phyloP scores from a whole-genome alignment of 306 rosid species.

The Cucumis hystrix region DNA sequence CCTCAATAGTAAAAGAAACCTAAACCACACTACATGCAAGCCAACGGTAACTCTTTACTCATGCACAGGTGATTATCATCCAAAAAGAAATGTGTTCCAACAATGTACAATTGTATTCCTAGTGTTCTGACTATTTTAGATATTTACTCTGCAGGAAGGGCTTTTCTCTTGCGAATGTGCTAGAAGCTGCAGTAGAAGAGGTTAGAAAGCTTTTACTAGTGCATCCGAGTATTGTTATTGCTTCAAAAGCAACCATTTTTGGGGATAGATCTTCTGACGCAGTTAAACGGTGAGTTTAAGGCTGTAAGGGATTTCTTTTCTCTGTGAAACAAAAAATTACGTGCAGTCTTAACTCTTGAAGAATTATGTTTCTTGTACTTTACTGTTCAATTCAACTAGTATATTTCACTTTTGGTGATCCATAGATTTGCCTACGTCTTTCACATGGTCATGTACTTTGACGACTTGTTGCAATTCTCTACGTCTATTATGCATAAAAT shows the following conservation, averaged over 20 bases:
- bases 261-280: slow-evolving; percentile 31
- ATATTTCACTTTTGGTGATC: background rate
- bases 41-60: background rate
- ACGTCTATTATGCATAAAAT: background rate
- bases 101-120: background rate
- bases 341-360: background rate
- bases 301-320: background rate
- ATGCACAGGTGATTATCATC: background rate
- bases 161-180: slow-evolving; percentile 52
- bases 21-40: background rate
- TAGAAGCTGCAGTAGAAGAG: slow-evolving; percentile 65
- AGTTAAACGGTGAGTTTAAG: slow-evolving; percentile 42
- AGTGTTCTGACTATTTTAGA: background rate
- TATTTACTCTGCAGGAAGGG: slow-evolving; percentile 33
- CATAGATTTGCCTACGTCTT: background rate
- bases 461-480: background rate
- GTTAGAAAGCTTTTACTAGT: slow-evolving; percentile 51
- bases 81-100: background rate
- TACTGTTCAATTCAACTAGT: background rate
- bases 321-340: background rate
- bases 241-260: slow-evolving; percentile 56
- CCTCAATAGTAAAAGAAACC: background rate
- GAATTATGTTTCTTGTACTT: background rate
- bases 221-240: slow-evolving; percentile 73
- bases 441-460: background rate